phyloP scores from a whole-genome alignment of 116 monocot species.

The Iris pallida region DNA sequence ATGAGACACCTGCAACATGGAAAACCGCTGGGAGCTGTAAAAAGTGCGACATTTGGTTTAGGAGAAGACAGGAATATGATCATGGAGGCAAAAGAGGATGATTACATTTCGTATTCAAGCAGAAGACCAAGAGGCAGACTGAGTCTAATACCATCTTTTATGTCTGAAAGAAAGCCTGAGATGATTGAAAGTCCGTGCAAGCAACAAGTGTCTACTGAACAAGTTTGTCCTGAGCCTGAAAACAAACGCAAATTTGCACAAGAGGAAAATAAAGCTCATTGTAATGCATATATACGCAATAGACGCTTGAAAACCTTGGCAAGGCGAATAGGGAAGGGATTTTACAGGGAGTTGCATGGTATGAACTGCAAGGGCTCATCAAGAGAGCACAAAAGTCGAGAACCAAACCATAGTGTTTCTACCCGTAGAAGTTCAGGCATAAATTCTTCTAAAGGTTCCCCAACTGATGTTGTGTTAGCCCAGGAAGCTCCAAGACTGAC shows the following conservation, averaged over 20 bases:
- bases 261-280: neutral
- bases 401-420: neutral
- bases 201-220: neutral
- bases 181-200: conserved; percentile 1
- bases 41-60: conserved; percentile 33
- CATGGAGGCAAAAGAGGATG: conserved; percentile 1
- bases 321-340: conserved; percentile 22
- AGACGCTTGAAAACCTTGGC: conserved; percentile 30
- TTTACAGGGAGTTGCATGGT: neutral
- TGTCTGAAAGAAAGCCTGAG: conserved; percentile 11
- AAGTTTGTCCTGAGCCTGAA: conserved; percentile 7
- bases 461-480: conserved; percentile 6
- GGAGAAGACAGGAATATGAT: conserved; percentile 4
- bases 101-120: neutral
- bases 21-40: conserved; percentile 41
- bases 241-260: neutral
- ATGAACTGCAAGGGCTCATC: conserved; percentile 9
- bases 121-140: neutral
- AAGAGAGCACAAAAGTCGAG: neutral
- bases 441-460: neutral
- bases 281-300: neutral
- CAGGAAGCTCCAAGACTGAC: neutral
- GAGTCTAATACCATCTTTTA: conserved; percentile 17
- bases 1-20: conserved; percentile 37
- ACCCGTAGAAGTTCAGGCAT: neutral